These are phyloP conservation scores for Backusella westeae DNA, from an alignment of 192 early-diverging fungal species.

Conservation along the genomic window DNA sequence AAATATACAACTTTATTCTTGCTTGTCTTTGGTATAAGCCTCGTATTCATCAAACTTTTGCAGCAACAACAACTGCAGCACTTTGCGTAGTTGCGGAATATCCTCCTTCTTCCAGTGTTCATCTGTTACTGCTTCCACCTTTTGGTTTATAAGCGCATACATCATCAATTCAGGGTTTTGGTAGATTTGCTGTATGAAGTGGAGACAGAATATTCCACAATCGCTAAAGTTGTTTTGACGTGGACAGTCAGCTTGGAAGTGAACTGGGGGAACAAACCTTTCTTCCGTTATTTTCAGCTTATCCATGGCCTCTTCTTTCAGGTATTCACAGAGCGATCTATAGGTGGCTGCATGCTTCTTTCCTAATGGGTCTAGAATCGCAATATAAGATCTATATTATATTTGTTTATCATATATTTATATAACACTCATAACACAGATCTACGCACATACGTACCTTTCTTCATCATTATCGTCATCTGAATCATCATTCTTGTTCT, in stretches of 20 bases:
- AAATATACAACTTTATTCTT: neutral
- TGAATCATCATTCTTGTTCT: neutral
- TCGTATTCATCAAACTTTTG: neutral
- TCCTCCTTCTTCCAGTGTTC: neutral
- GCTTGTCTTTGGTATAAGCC: neutral
- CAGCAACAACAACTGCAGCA: neutral
- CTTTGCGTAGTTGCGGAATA: neutral
- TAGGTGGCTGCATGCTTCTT: neutral
- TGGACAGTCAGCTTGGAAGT: neutral
- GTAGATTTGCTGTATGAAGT: neutral
- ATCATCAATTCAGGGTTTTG: neutral
- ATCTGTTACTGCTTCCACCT: neutral
- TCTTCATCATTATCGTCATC: too few relatives aligned
- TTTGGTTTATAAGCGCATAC: neutral
- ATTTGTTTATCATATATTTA: neutral
- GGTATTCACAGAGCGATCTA: neutral
- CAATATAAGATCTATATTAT: neutral
- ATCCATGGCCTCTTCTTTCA: neutral
- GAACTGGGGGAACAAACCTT: neutral
- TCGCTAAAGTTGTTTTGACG: slow-evolving; percentile 1
- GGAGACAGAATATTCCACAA: neutral
- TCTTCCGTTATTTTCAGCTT: neutral
- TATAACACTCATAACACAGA: too few relatives aligned
- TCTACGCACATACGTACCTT: too few relatives aligned
- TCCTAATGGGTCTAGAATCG: neutral